Conservation (phyloP, 148 eudicot genomes). For the Rhododendron ferrugineum region DNA sequence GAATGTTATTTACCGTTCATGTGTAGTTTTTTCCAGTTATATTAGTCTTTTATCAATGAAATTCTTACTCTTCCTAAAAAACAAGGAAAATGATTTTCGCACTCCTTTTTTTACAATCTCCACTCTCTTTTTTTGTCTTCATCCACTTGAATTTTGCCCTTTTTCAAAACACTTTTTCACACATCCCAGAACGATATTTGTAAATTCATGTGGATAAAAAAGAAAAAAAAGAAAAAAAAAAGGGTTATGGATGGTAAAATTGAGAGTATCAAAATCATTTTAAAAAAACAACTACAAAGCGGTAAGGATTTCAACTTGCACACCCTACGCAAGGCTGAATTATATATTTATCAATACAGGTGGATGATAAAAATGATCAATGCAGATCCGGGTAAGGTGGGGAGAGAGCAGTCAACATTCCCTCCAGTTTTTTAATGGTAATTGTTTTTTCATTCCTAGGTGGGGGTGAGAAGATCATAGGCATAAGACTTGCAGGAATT, state of each 20-base stretch:
- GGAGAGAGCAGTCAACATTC: not conserved
- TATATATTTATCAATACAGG: slow-evolving; percentile 16
- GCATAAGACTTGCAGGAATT: not conserved
- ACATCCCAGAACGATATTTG: too few species aligned
- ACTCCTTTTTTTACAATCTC: not conserved
- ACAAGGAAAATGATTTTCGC: too few species aligned
- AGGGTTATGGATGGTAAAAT: too few species aligned
- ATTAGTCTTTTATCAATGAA: too few species aligned
- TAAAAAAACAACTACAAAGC: not conserved
- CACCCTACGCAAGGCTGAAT: not conserved
- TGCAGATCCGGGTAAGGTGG: not conserved
- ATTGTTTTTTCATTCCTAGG: not conserved
- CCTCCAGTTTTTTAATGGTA: not conserved
- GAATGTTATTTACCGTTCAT: too few species aligned
- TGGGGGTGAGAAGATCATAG: not conserved
- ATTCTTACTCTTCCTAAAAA: too few species aligned
- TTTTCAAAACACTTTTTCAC: not conserved
- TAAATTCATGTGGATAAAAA: not conserved
- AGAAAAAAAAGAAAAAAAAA: not conserved
- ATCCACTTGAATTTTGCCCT: too few species aligned
- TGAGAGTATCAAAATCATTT: not conserved
- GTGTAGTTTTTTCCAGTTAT: too few species aligned
- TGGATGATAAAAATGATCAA: not conserved
- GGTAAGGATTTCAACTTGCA: not conserved
- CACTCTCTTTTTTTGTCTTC: too few species aligned